Base-by-base conservation (phyloP, 768 basidiomycete genomes). In the Nevesoporus exiguus region DNA sequence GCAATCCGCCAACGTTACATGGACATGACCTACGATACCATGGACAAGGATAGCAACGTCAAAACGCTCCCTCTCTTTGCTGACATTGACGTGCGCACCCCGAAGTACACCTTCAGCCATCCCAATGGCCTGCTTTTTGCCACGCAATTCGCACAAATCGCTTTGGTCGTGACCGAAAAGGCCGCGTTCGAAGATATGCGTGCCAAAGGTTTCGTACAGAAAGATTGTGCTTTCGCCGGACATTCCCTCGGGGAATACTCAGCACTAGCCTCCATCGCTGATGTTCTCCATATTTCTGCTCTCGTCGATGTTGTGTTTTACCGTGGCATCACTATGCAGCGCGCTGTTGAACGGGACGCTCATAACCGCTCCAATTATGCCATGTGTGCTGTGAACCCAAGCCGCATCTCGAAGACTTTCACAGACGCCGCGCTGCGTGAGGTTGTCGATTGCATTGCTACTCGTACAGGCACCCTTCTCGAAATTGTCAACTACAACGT, bases 241-340 rank as follows among this genome's bases (percentile, higher is more conserved):
- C 97, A 99, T 76, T 98, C 96, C 7, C 81, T 99, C 24, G 97
- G 97, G 64, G 97, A 99, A 74, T 99, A 98, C 71, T 98, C 97
- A 39, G 96, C 97, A 3, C 81, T 99, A 5, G 97, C 97, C 2
- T 96, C 96, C 9, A 97, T 99, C 62, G 96, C 96, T 24, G 95
- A 96, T 70, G 92, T 98, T 49, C 83, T 98, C 33, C 90, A 93
- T 44, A 93, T 98, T 62, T 93, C 96, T 19, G 85, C 93, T 2
- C 85, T 98, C 45, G 93, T 95, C 65, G 97, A 99, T 61, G 92
- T 99, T 65, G 96, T 99, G 25, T 99, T 99, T 81, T 99, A 98
- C 73, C 93, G 97, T 70, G 97, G 97, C 63, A 95, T 99, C 67
- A 99, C 97, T 33, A 99, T 98, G 97, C 97, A 98, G 67, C 93